phyloP scores from a whole-genome alignment of 768 basidiomycete genomes.

The Ramaria sp. region DNA sequence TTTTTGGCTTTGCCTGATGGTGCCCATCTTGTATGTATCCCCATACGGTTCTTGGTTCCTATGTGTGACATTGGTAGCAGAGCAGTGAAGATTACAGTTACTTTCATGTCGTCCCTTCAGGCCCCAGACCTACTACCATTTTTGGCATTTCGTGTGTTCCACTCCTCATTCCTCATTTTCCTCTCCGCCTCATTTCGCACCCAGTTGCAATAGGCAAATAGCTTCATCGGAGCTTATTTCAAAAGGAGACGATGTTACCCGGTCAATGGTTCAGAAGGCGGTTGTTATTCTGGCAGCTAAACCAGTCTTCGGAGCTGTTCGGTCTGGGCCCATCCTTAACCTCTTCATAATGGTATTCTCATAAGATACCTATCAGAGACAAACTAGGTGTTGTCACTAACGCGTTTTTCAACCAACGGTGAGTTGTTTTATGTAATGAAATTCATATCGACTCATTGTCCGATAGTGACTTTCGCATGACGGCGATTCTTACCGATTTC shows the following conservation, averaged over 20 bases:
- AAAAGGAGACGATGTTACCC: conserved; percentile 74
- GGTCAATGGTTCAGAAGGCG: conserved; percentile 95
- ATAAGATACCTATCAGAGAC: conserved; percentile 38
- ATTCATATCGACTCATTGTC: background rate
- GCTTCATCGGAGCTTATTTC: conserved; percentile 66
- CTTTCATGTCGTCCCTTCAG: conserved; percentile 78
- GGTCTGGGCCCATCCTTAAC: conserved; percentile 31
- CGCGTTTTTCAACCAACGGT: conserved; percentile 81
- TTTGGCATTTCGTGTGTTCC: conserved; percentile 87
- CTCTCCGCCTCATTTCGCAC: background rate
- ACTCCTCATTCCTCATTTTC: conserved; percentile 1
- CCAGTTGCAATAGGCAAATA: conserved; percentile 92
- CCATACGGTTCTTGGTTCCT: conserved; percentile 1
- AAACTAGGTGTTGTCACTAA: conserved; percentile 91
- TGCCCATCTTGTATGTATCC: conserved; percentile 65
- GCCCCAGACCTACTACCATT: conserved; percentile 64
- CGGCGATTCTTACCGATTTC: conserved; percentile 84
- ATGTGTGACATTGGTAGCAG: conserved; percentile 27
- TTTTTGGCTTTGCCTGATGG: conserved; percentile 97
- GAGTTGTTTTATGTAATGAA: conserved; percentile 6
- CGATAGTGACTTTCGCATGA: conserved; percentile 75
- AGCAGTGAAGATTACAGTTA: conserved; percentile 93
- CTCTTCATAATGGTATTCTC: background rate
- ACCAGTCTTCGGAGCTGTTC: conserved; percentile 89
- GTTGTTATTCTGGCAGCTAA: conserved; percentile 88